These are phyloP conservation scores for Talaromyces amestolkiae DNA, from an alignment of 2,329 filamentous ascomycete species.

Conservation along the genomic window DNA sequence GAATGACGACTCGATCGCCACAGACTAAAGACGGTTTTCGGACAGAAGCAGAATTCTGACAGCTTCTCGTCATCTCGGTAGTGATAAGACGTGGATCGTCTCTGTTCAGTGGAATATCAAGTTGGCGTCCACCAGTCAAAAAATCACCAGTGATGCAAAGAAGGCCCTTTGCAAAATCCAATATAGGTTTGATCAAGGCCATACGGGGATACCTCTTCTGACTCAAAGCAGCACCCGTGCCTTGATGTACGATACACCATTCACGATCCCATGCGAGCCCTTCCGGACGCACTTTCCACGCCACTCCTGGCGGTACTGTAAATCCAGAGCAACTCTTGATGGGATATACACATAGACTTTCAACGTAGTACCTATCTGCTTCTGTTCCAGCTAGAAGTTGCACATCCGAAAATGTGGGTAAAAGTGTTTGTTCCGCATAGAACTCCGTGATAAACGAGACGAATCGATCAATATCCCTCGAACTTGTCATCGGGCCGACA, in stretches of 20 bases:
- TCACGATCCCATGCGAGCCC: constrained; percentile 93
- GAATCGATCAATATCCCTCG: constrained; percentile 70
- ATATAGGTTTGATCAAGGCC: constrained; percentile 72
- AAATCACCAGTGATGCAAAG: constrained; percentile 56
- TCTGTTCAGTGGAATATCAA: constrained; percentile 39
- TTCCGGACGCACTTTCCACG: constrained; percentile 77
- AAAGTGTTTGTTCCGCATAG: constrained; percentile 48
- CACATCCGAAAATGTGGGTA: constrained; percentile 22
- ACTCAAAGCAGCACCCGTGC: constrained; percentile 77
- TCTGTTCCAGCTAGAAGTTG: constrained; percentile 12
- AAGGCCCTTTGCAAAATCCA: constrained; percentile 68
- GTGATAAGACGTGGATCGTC: constrained; percentile 56
- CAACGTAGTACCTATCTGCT: constrained; percentile 50
- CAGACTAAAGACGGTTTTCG: constrained; percentile 67
- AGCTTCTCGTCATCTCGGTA: constrained; percentile 53
- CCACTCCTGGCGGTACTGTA: constrained; percentile 58
- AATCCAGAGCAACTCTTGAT: constrained; percentile 93
- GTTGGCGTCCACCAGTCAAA: constrained; percentile 31
- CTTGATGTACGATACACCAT: constrained; percentile 89
- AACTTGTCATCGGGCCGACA: constrained; percentile 83
- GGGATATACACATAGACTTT: constrained; percentile 73
- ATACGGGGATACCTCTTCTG: constrained; percentile 88
- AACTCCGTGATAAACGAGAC: constrained; percentile 70
- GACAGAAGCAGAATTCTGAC: constrained; percentile 28
- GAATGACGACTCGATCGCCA: constrained; percentile 71